These are phyloP conservation scores for Hansenula sp. DNA, from an alignment of 1,139 yeast species.

Conservation along the genomic window DNA sequence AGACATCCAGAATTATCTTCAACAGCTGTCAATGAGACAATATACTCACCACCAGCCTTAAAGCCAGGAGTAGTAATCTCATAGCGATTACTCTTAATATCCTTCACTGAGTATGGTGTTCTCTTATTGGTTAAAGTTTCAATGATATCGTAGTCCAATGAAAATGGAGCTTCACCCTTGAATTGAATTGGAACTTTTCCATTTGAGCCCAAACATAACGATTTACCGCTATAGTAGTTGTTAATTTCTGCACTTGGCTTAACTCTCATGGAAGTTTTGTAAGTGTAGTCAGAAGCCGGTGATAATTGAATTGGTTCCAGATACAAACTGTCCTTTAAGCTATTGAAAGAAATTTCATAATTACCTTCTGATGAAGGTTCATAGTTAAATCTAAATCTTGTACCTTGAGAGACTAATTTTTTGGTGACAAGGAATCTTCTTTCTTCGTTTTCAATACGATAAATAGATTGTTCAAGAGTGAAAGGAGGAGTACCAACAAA, in stretches of 20 bases:
- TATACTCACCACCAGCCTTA: conserved; percentile 64
- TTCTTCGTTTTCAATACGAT: conserved; percentile 39
- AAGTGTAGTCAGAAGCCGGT: conserved; percentile 29
- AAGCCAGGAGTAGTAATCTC: conserved; percentile 51
- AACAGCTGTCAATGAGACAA: conserved; percentile 57
- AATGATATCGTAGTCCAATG: conserved; percentile 62
- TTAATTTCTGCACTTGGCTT: conserved; percentile 35
- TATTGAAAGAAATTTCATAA: conserved; percentile 66
- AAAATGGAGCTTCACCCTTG: conserved; percentile 77
- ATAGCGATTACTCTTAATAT: conserved; percentile 35
- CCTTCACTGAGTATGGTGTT: conserved; percentile 36
- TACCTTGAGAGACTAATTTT: conserved; percentile 31
- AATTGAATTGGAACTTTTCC: conserved; percentile 52
- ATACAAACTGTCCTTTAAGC: conserved; percentile 54
- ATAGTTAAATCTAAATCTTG: conserved; percentile 56
- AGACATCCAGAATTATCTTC: conserved; percentile 73
- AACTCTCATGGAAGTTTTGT: conserved; percentile 38
- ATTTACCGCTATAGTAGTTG: conserved; percentile 22
- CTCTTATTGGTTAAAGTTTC: conserved; percentile 44
- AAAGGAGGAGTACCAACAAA: conserved; percentile 83
- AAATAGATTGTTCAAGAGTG: conserved; percentile 57
- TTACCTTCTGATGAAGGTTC: conserved; percentile 80
- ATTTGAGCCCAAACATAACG: conserved; percentile 42
- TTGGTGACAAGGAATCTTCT: conserved; percentile 31
- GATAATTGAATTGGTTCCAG: conserved; percentile 29